These are phyloP conservation scores for Boletus semigastroideus DNA, from an alignment of 1,284 basidiomycete species.

Conservation along the genomic window DNA sequence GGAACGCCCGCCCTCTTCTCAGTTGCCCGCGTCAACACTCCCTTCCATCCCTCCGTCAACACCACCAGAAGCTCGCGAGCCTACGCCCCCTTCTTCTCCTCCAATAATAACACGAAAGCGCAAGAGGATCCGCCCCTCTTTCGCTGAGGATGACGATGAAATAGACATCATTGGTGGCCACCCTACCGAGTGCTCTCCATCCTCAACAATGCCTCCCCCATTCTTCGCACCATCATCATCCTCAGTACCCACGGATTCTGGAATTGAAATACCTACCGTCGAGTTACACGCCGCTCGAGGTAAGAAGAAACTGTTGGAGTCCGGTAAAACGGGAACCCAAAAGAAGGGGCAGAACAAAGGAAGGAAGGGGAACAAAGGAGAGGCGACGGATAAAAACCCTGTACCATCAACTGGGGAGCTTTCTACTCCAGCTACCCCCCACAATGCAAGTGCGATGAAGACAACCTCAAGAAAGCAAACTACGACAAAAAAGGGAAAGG, in stretches of 20 bases:
- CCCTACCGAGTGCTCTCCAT: background rate
- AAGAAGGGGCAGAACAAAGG: conserved; percentile 19
- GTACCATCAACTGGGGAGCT: conserved; percentile 2
- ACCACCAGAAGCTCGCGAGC: conserved; percentile 20
- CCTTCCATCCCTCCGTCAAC: conserved; percentile 31
- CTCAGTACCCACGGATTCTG: conserved; percentile 23
- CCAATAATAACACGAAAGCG: conserved; percentile 23
- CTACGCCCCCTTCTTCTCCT: conserved; percentile 26
- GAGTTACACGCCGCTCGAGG: conserved; percentile 4
- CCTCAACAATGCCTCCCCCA: conserved; percentile 15
- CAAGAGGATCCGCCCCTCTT: conserved; percentile 18
- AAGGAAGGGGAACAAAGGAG: conserved; percentile 18
- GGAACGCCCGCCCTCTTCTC: conserved; percentile 7
- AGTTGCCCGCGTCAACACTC: conserved; percentile 20
- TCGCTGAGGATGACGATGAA: conserved; percentile 16
- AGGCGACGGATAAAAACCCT: background rate
- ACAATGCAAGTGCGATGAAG: conserved; percentile 2
- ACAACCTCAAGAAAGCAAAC: conserved; percentile 7
- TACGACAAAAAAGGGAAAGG: conserved; percentile 14
- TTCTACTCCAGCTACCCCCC: background rate
- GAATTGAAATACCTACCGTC: conserved; percentile 20
- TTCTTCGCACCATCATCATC: conserved; percentile 34
- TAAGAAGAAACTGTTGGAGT: conserved; percentile 11
- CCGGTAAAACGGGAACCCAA: conserved; percentile 13
- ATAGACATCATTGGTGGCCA: conserved; percentile 9